Percentiles rank a stretch among this genome's conserved stretches.
phyloP scores from a whole-genome alignment of 768 basidiomycete species.

The Russula compacta region DNA sequence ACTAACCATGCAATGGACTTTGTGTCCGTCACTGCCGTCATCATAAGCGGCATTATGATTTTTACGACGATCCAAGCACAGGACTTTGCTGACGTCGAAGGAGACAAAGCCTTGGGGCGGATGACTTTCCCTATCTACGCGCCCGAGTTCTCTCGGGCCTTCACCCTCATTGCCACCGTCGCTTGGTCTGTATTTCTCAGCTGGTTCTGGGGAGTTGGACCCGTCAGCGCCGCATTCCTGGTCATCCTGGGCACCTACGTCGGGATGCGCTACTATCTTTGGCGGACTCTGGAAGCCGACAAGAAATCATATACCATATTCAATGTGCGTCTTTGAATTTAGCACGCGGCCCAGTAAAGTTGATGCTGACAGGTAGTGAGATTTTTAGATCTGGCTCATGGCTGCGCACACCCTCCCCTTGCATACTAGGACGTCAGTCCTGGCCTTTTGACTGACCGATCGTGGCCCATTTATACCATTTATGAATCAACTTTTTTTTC shows the following conservation, averaged over 20 bases:
- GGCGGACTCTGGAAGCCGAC: constrained; percentile 19
- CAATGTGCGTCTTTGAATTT: constrained; percentile 20
- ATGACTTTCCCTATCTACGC: constrained; percentile 22
- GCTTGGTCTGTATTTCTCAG: constrained; percentile 21
- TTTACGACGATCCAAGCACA: constrained; percentile 23
- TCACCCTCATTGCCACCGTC: constrained; percentile 20
- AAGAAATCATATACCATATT: constrained; percentile 21
- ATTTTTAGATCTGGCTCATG: constrained; percentile 19
- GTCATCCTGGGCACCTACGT: constrained; percentile 18
- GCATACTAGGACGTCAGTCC: constrained; percentile 17
- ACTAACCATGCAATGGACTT: constrained; percentile 15
- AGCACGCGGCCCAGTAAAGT: constrained; percentile 3
- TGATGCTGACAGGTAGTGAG: constrained; percentile 8
- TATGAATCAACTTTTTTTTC: constrained; percentile 12
- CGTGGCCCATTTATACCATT: constrained; percentile 7
- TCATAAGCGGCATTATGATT: constrained; percentile 20
- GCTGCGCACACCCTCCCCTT: constrained; percentile 16
- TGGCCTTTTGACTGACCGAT: constrained; percentile 17
- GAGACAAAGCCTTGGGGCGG: constrained; percentile 21
- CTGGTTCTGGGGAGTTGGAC: constrained; percentile 20
- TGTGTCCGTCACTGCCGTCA: constrained; percentile 20
- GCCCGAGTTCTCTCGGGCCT: constrained; percentile 19
- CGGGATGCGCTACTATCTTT: constrained; percentile 19
- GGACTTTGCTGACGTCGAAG: constrained; percentile 24
- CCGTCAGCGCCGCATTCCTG: constrained; percentile 13